Percentiles rank a stretch among this genome's conserved stretches.
Evolutionary conservation across 169 alveolate genomes (phyloP).

Genomic region (Plasmodium relictum): DNA sequence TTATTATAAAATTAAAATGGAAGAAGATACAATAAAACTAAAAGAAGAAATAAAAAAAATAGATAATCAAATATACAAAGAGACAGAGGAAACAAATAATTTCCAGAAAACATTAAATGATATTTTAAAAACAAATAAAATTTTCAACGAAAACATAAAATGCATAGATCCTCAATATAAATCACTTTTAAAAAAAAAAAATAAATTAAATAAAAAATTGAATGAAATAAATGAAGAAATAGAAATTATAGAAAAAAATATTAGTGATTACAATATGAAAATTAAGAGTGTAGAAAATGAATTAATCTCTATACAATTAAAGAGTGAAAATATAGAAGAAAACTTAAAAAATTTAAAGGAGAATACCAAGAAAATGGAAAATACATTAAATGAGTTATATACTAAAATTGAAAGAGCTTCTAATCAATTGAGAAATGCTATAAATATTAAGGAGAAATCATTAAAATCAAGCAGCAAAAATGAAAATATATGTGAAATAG

Average conservation of each 20-base stretch:
- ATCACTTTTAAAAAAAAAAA: conserved; percentile 64
- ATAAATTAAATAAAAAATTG: conserved; percentile 64
- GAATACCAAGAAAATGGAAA: conserved; percentile 36
- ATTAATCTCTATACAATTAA: conserved; percentile 6
- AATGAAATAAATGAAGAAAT: conserved; percentile 51
- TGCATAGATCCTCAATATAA: conserved; percentile 64
- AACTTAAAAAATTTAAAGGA: conserved; percentile 28
- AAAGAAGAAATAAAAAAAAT: conserved; percentile 32
- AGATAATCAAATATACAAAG: conserved; percentile 28
- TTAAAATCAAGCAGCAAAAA: neutral
- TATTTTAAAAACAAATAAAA: conserved; percentile 57
- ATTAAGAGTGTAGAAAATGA: conserved; percentile 5
- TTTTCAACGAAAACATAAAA: conserved; percentile 61
- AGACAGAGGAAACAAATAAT: conserved; percentile 5
- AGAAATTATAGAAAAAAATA: conserved; percentile 12
- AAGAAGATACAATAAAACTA: conserved; percentile 58
- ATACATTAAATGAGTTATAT: conserved; percentile 34
- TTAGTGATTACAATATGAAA: conserved; percentile 46
- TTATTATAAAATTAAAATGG: conserved; percentile 61
- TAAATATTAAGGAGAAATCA: neutral
- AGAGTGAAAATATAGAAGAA: conserved; percentile 34
- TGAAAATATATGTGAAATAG: neutral
- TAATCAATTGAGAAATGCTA: conserved; percentile 26
- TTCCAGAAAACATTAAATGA: conserved; percentile 65
- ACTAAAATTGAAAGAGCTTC: conserved; percentile 68